Evolutionary conservation across 2,329 filamentous ascomycete species (phyloP), one percentile per base, ranked within the genome.

Genomic region (Beauveria pseudobassiana): DNA sequence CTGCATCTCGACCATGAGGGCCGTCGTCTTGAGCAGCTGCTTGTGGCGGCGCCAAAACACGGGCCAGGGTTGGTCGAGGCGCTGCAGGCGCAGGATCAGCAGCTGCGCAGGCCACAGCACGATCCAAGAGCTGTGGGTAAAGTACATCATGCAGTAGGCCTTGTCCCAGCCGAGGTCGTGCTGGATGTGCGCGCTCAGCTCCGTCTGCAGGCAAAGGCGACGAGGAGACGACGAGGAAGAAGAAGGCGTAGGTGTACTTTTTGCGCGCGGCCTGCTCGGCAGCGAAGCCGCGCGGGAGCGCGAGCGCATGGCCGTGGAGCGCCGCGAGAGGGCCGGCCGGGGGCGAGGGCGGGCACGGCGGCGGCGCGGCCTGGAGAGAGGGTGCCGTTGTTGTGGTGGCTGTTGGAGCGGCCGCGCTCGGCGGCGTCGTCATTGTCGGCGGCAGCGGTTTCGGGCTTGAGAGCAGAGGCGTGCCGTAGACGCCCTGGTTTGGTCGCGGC

Each of bases 81-180:
- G 91, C 72, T 92, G 89, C 16, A 95, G 65, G 61, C 93, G 87
- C 64, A 98, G 80, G 56, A 96, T 82, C 26, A 90, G 74, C 42
- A 99, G 83, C 75, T 96, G 92, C 12, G 84, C 77, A 0, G 93
- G 93, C 91, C 92, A 99, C 26, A 99, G 82, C 54, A 98, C 76
- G 10, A 87, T 75, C 95, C 95, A 99, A 2, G 92, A 96, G 61
- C 93, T 90, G 77, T 99, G 95, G 12, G 95, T 99, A 66, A 99
- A 82, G 76, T 96, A 97, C 81, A 99, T 85, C 95, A 99, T 99
- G 80, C 91, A 96, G 78, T 97, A 99, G n/a, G 95, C 91, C 79
- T 99, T 99, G 77, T 96, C 86, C 95, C 95, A 99, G 65, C 89
- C 87, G 65, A 97, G 77, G 63, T 95, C 87, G 73, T 93, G 88